Evolutionary conservation across 148 eudicot species (phyloP), one percentile per base, ranked within the genome.

Genomic region (Chenopodium suecicum): DNA sequence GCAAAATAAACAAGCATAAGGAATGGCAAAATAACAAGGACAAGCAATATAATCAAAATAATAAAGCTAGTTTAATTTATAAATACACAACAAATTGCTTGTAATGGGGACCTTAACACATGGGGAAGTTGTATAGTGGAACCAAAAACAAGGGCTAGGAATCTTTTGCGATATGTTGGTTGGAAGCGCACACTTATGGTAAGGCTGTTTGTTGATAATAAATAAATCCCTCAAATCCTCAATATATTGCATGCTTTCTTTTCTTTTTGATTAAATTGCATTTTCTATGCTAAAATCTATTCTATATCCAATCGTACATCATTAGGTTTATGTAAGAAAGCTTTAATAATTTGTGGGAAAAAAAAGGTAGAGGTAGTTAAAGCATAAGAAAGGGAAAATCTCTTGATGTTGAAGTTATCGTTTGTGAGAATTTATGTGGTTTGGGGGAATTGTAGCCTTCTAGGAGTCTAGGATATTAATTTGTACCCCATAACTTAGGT

Each of bases 161-260:
- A 89, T 89, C 88, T 81, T 88, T 80, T 84, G 85, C 88, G 82
- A 82, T 84, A 48, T 81, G 90, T 86, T 87, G 88, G 89, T 88
- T 84, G 88, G 89, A 89, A 83, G 81, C 88, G 80, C 86, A 88
- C 85, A 79, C 31, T 41, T 76, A 70, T 77, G 84, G 74, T 73
- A 74, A 56, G 27, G 68, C 64, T 87, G 75, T 76, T 74, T 77
- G 9, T 80, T 67, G n/a, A 41, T 80, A 34, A 83, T 83, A 27
- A 27, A 27, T 70, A 76, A 23, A 32, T 65, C 78, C 34, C n/a
- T 11, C 27, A 27, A 27, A 27, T 27, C 27, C 27, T 27, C 25
- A 34, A 20, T 56, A 60, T 22, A 58, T 19, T 58, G 27, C 62
- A 76, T 76, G 29, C 19, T n/a, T 76, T 76, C 78, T 76, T 75